Base-by-base conservation (phyloP, 352 stramenopile species). In the Pythium sukuiense region DNA sequence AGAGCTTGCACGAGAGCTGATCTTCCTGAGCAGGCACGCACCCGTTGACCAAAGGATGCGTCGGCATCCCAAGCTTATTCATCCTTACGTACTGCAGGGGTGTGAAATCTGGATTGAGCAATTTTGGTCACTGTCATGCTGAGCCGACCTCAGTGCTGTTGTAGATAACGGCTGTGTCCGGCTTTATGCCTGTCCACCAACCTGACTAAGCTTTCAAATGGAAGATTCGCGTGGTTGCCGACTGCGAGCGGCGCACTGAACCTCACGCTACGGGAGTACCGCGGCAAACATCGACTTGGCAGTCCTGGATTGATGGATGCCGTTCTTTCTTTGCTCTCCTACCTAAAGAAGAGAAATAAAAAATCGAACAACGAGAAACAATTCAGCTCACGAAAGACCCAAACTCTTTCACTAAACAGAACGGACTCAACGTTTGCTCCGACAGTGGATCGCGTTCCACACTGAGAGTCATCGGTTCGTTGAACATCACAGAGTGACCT, bases 281-380 rank as follows among this genome's bases (percentile, higher is more conserved):
- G 18, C 20, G n/a, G 39, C 45, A n/a, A 52, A 52, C 29, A 29
- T 52, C 18, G 45, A 52, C 35, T 24, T 52, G 43, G 20, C 20
- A 30, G 43, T 50, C 16, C 11, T 18, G 8, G 20, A 29, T 52
- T 49, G 45, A 52, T 52, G 45, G 45, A 29, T 30, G 20, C 4
- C 45, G 45, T 52, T 52, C 45, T 14, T 52, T 52, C 45, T 52
- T 52, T 52, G 45, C n/a, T 52, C 45, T 20, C 29, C 29, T 29
- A 16, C 7, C 3, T 11, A 29, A 14, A 16, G n/a, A 52, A 30
- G 4, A 52, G 20, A 24, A 24, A 24, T 24, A 14, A 24, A 52
- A 52, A 52, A 26, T 52, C 20, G 45, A 52, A 52, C 16, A 12
- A 52, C 18, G 45, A 16, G 45, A 20, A 24, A 49, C 41, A 49